These are phyloP conservation scores for Phytophthora sp. DNA, from an alignment of 352 stramenopile species.

Conservation along the genomic window DNA sequence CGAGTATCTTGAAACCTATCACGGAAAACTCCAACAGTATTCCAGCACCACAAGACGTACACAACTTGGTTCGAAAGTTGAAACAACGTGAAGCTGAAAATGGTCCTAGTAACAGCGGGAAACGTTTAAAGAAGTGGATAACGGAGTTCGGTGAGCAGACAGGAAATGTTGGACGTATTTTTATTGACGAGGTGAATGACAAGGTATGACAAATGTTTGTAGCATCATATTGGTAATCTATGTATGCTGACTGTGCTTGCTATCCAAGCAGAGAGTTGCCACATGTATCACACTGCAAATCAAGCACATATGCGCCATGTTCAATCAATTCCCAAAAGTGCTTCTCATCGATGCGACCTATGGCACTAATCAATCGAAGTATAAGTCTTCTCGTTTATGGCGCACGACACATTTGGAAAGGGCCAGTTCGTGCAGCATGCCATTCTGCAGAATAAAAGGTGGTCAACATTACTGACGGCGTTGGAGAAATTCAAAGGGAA, in stretches of 20 bases:
- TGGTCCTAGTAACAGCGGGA: background rate
- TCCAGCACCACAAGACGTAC: background rate
- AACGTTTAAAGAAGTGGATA: no score
- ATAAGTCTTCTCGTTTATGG: conserved; percentile 3
- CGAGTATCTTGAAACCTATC: background rate
- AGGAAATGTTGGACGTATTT: no score
- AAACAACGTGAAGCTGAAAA: background rate
- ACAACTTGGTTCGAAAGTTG: background rate
- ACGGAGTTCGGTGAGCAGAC: no score
- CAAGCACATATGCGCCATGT: background rate
- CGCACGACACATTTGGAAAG: conserved; percentile 11
- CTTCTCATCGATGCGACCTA: conserved; percentile 9
- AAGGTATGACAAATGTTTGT: no score
- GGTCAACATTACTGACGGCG: background rate
- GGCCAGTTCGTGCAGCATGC: conserved; percentile 10
- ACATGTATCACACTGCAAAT: conserved; percentile 1
- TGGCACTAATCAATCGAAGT: conserved; percentile 2
- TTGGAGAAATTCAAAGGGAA: conserved; percentile 10
- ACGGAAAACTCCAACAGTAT: background rate
- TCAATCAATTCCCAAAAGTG: background rate
- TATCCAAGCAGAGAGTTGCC: conserved; percentile 2
- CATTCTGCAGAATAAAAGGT: background rate
- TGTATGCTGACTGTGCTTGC: no score
- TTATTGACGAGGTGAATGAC: no score
- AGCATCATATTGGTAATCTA: no score